Conservation (phyloP, 257 asterid species). For the Henckelia pumila region DNA sequence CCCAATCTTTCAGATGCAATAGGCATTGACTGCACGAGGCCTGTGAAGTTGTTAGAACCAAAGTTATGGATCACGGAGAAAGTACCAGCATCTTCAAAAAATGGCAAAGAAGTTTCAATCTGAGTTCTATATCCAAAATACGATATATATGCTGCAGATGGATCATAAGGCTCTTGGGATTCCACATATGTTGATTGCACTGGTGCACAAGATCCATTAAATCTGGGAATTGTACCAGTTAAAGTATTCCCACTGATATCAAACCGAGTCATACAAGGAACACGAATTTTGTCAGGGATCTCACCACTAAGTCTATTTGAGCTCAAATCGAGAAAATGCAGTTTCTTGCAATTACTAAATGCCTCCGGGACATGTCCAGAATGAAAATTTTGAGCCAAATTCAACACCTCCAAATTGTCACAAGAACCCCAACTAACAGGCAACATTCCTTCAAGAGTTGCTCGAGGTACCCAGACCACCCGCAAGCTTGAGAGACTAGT, state of each 20-base stretch:
- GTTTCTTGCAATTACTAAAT: slow-evolving; percentile 65
- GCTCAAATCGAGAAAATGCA: slow-evolving; percentile 81
- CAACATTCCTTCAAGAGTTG: slow-evolving; percentile 62
- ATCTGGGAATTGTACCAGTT: slow-evolving; percentile 77
- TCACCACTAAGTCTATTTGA: slow-evolving; percentile 64
- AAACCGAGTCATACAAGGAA: slow-evolving; percentile 83
- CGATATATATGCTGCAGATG: slow-evolving; percentile 53
- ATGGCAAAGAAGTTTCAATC: slow-evolving; percentile 40
- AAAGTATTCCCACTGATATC: slow-evolving; percentile 70
- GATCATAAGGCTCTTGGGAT: slow-evolving; percentile 35
- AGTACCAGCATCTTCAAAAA: slow-evolving; percentile 39
- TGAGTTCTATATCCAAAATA: slow-evolving; percentile 46
- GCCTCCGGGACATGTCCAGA: slow-evolving; percentile 46
- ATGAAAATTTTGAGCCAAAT: slow-evolving; percentile 70
- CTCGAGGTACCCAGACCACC: slow-evolving; percentile 89
- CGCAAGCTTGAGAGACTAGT: slow-evolving; percentile 61
- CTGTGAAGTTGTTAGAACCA: slow-evolving; percentile 64
- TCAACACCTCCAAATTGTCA: slow-evolving; percentile 70
- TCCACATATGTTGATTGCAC: slow-evolving; percentile 23
- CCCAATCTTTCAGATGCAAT: slow-evolving; percentile 54
- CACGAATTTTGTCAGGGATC: slow-evolving; percentile 57
- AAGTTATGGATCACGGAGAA: slow-evolving; percentile 61
- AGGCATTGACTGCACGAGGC: slow-evolving; percentile 54
- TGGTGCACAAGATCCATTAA: slow-evolving; percentile 45
- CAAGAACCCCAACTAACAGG: slow-evolving; percentile 82